Conservation (phyloP, 768 basidiomycete species). For the Amanita phalloides region DNA sequence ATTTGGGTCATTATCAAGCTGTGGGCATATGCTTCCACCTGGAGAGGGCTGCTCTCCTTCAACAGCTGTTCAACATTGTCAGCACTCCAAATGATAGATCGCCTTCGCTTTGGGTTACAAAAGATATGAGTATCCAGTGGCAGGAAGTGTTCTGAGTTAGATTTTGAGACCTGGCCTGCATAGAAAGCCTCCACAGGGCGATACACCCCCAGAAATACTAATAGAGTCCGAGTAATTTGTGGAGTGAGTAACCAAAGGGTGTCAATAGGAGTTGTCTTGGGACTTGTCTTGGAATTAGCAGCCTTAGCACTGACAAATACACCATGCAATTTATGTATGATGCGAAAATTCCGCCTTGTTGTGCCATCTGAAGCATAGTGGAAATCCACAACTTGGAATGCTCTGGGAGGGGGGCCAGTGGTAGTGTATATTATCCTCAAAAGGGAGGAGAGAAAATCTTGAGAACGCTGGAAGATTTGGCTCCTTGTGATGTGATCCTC, state of each 20-base stretch:
- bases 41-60: neutral
- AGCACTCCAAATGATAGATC: neutral
- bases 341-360: neutral
- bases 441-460: neutral
- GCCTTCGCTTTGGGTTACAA: neutral
- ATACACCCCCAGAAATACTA: neutral
- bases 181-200: neutral
- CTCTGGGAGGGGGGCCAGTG: neutral
- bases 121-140: neutral
- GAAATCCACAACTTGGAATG: neutral
- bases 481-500: neutral
- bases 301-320: neutral
- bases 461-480: neutral
- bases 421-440: neutral
- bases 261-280: neutral
- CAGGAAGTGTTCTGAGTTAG: neutral
- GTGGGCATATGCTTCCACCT: neutral
- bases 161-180: neutral
- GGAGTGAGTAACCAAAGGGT: neutral
- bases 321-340: neutral
- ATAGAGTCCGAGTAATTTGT: neutral
- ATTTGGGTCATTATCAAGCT: neutral
- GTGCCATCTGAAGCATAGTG: neutral
- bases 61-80: neutral
- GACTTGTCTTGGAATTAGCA: neutral